phyloP scores from a whole-genome alignment of 768 basidiomycete genomes.

The Lactarius pseudohatsudake region DNA sequence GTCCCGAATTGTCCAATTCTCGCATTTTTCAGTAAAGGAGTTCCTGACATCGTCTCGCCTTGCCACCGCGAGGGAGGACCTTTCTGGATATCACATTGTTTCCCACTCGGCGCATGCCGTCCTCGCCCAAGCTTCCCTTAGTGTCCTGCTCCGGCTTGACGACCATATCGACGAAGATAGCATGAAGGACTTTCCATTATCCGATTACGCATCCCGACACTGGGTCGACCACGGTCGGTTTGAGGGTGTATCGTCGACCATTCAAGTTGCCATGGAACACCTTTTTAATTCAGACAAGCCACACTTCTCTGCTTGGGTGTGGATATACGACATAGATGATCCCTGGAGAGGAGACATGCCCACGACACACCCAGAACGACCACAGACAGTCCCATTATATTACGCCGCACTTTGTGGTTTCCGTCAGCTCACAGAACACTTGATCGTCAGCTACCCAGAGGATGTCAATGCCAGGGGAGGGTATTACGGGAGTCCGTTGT shows the following conservation, averaged over 20 bases:
- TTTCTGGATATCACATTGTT: slow-evolving; percentile 7
- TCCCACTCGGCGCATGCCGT: background rate
- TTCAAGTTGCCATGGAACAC: background rate
- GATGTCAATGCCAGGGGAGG: slow-evolving; percentile 1
- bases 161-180: background rate
- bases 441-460: background rate
- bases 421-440: background rate
- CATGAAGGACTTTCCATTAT: background rate
- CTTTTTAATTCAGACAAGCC: slow-evolving; percentile 1
- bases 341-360: background rate
- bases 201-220: background rate
- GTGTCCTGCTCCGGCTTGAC: background rate
- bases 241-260: background rate
- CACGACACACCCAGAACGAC: background rate
- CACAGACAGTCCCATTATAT: background rate
- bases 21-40: slow-evolving; percentile 19
- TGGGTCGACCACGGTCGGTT: slow-evolving; percentile 2
- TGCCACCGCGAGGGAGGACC: background rate
- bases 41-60: slow-evolving; percentile 6
- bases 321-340: slow-evolving; percentile 6
- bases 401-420: background rate
- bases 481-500: background rate
- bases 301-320: slow-evolving; percentile 1
- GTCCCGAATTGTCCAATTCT: slow-evolving; percentile 1
- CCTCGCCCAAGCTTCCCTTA: background rate